phyloP scores from a whole-genome alignment of 164 flowering plant genomes.

The Magnolia changhungtana region DNA sequence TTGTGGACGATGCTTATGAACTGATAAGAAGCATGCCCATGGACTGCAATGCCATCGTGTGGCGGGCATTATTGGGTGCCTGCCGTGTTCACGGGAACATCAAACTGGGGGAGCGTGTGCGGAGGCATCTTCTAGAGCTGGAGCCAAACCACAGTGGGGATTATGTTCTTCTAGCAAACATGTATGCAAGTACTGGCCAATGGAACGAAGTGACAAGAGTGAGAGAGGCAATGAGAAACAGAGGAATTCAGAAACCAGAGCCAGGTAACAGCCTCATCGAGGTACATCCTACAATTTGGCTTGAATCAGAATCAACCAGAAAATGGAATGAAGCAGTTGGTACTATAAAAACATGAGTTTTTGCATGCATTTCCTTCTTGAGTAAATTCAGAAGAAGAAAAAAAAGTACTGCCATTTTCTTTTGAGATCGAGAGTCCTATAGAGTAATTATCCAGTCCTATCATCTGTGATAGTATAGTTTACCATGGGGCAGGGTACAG shows the following conservation, averaged over 20 bases:
- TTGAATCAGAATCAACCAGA: background rate
- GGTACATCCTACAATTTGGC: background rate
- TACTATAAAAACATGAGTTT: too few species aligned
- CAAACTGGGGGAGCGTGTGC: constrained; percentile 45
- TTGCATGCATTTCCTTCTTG: too few species aligned
- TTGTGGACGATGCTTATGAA: constrained; percentile 41
- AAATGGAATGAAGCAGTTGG: too few species aligned
- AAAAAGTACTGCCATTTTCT: too few species aligned
- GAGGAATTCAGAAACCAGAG: constrained; percentile 44
- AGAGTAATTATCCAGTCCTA: too few species aligned
- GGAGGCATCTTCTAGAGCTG: constrained; percentile 38
- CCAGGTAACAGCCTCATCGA: constrained; percentile 47
- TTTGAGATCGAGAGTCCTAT: too few species aligned
- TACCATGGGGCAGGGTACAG: too few species aligned
- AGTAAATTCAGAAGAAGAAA: too few species aligned
- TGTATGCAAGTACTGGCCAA: constrained; percentile 43
- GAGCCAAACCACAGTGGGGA: constrained; percentile 67
- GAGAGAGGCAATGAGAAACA: constrained; percentile 37
- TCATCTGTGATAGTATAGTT: too few species aligned
- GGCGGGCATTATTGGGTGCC: constrained; percentile 56
- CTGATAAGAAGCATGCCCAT: constrained; percentile 49
- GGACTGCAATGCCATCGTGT: constrained; percentile 50
- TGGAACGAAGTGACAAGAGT: constrained; percentile 35
- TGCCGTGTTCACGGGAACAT: constrained; percentile 49
- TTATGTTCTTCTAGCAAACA: constrained; percentile 51